phyloP scores from a whole-genome alignment of 208 protist species.

The Angomonas ambiguus region DNA sequence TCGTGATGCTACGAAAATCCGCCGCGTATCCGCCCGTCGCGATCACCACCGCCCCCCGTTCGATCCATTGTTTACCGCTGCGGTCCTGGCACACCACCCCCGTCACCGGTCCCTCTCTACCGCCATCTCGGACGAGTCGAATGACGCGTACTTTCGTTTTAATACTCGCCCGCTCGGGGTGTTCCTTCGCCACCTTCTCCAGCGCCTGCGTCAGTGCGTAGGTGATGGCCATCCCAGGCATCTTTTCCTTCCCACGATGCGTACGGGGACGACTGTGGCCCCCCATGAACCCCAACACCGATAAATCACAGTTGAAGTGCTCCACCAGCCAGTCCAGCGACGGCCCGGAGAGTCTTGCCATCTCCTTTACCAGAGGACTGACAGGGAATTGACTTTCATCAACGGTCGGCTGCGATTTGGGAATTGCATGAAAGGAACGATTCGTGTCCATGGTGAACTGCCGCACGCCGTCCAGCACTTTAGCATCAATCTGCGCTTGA shows the following conservation, averaged over 20 bases:
- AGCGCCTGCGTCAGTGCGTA: conserved; percentile 63
- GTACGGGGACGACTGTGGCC: conserved; percentile 82
- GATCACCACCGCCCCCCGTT: conserved; percentile 70
- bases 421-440: conserved; percentile 43
- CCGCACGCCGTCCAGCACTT: conserved; percentile 57
- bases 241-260: conserved; percentile 66
- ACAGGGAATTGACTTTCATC: conserved; percentile 27
- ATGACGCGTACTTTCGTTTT: conserved; percentile 46
- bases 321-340: conserved; percentile 69
- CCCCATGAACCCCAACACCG: conserved; percentile 60
- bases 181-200: conserved; percentile 39
- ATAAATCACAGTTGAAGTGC: conserved; percentile 75
- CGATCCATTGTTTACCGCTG: conserved; percentile 28
- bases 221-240: conserved; percentile 83
- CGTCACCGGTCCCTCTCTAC: conserved; percentile 30
- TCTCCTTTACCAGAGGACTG: conserved; percentile 41
- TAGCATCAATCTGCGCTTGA: conserved; percentile 54
- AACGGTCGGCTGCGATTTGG: background rate
- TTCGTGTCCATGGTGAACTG: conserved; percentile 56
- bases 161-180: conserved; percentile 26
- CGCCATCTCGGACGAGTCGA: conserved; percentile 37
- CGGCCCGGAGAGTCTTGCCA: conserved; percentile 51
- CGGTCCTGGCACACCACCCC: conserved; percentile 37
- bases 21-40: conserved; percentile 79
- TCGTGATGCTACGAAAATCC: conserved; percentile 17